Evolutionary conservation across 2,329 filamentous ascomycete species (phyloP).

Genomic region (Neofusicoccum sp.): DNA sequence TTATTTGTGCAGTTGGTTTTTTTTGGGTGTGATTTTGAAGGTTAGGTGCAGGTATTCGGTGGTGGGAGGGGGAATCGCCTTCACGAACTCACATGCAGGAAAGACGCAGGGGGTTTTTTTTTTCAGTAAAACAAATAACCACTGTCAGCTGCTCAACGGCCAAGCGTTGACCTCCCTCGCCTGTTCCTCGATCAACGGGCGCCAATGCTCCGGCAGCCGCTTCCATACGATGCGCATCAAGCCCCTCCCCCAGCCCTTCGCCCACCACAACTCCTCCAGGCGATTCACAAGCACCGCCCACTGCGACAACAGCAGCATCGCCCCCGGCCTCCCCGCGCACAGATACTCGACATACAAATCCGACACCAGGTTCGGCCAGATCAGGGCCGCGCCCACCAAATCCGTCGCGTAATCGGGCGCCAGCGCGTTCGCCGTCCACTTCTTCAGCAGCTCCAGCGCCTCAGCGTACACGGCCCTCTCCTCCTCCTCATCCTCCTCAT

Average conservation of each 20-base stretch:
- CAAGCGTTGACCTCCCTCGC: neutral
- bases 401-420: neutral
- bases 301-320: conserved; percentile 3
- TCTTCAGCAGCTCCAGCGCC: conserved; percentile 2
- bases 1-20: no score
- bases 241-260: conserved; percentile 3
- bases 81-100: no score
- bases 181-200: neutral
- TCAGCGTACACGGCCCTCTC: neutral
- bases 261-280: conserved; percentile 8
- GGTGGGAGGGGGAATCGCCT: no score
- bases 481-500: neutral
- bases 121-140: no score
- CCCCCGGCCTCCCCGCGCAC: neutral
- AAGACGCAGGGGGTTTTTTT: no score
- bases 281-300: neutral
- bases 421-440: neutral
- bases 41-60: no score
- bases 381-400: neutral
- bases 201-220: neutral
- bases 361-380: neutral
- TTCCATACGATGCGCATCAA: neutral
- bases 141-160: neutral
- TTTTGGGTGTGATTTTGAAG: no score
- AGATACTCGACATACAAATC: conserved; percentile 7